Base-by-base conservation (phyloP, 495 filamentous ascomycete species). In the Penicillium roqueforti region DNA sequence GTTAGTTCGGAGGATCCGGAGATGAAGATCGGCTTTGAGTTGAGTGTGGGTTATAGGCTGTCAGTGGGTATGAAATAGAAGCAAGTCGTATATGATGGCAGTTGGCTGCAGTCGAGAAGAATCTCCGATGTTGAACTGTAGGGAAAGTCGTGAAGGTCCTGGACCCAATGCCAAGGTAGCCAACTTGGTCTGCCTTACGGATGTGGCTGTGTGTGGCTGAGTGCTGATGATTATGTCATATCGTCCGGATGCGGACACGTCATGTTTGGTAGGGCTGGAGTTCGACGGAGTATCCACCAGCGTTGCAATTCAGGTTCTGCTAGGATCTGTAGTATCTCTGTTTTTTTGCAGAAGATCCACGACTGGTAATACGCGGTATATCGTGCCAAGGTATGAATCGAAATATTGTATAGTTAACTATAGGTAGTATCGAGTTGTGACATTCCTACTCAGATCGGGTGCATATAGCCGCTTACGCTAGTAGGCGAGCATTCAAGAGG, bases 221-320 rank as follows among this genome's bases (percentile, higher is more conserved):
- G 55, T 26, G 23, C 11, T 22, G 23, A 43, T 60, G 56, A 51
- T 65, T 57, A 45, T 44, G 50, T 34, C 34, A 37, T 19, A 11
- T 0, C 8, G 4, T 38, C 57, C 60, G 47, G 31, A 59, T 61
- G 57, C 57, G 60, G 62, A 38, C 58, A 66, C 62, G 63, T 66
- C 63, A 66, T 49, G 20, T 53, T 39, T 28, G 42, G 23, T 50
- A 50, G 47, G 47, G 47, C 42, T 45, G 42, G 41, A 25, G 40
- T 25, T 29, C 28, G 2, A 29, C 28, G 3, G 9, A 29, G 9
- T 29, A 29, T 9, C 13, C 25, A 28, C 25, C 31, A 18, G 7
- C 22, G 41, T 43, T 43, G 41, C 41, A 43, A 26, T 29, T 45
- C 42, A 28, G 42, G 42, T 45, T 29, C 26, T 43, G 40, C 19